Base-by-base conservation (phyloP, 2,329 filamentous ascomycete genomes). In the Alternaria conjuncta region DNA sequence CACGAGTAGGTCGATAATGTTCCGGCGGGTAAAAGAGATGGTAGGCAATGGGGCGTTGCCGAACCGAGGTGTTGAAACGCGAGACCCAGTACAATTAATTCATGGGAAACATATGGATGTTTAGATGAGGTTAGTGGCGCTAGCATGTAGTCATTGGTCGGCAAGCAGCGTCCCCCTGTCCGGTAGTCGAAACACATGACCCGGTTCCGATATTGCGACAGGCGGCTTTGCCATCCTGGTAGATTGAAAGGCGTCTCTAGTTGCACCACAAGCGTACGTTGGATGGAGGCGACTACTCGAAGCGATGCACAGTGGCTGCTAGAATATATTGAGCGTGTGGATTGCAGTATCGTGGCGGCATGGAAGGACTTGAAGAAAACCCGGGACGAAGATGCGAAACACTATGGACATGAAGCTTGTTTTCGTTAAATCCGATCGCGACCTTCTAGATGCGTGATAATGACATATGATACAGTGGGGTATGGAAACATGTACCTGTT, bases 381-480 rank as follows among this genome's bases (percentile, higher is more conserved):
- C 28, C 12, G 43, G 26, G 49, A 50, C 23, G 36, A 36, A n/a
- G 20, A 46, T 15, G 32, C 32, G 49, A 43, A 36, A 55, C 23
- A 41, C 20, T 32, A 55, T 47, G 18, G 50, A 30, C 20, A 41
- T 25, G 21, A 66, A 62, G 55, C 60, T 65, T 66, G 41, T 61
- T 60, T 63, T 58, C 51, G 49, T 67, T 55, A 57, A 55, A 63
- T 55, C 50, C 46, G 32, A 45, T 46, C 45, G 45, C 43, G 45
- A 46, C 32, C 56, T 51, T 69, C 65, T 69, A 72, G 68, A 71
- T 66, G 36, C 58, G 26, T 69, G 55, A 68, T 66, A 65, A 72
- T 74, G 65, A 73, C 68, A 70, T 71, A 75, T 75, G 60, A 57
- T 72, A 74, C 71, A 74, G 43, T 32, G 49, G 51, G 30, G 51